Evolutionary conservation across 768 basidiomycete species (phyloP), one percentile per base, ranked within the genome.

Genomic region (Boletus rufocinnamomeus): DNA sequence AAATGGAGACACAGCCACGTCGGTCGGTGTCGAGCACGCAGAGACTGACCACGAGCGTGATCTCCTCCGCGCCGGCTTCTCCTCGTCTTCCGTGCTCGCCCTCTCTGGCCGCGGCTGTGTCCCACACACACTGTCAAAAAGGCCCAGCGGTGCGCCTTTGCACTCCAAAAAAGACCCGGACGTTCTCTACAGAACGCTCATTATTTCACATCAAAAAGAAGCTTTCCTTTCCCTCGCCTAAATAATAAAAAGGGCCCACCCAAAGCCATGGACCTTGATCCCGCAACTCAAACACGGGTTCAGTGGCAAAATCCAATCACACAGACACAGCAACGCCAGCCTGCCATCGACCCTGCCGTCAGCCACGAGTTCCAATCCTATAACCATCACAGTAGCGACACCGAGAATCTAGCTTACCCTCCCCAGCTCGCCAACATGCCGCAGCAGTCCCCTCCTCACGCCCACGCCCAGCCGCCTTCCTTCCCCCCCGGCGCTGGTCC

Each of bases 391-490:
- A 59, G 52, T 57, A 59, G 50, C 63, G 56, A 65, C 67, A 48
- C 61, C 54, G 67, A 68, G 25, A 50, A 57, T 56, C 59, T 69
- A 25, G 34, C 69, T 66, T 68, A 66, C 56, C 56, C 69, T 52
- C 54, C 65, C 55, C 73, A 58, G 60, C 66, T 67, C 61, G 62
- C 68, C 57, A 76, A 66, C 66, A 69, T 69, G 68, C 69, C 68
- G 59, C 68, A 69, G 63, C 69, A 61, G 41, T 69, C 68, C 8
- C 59, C 69, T 27, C 56, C 56, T 38, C 67, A 64, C 21, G 34
- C 58, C 27, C 66, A 62, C 76, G 75, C 79, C 59, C 79, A 67
- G 63, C 74, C 61, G 69, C 80, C 65, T 56, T 69, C 60, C 30
- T 73, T 73, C 55, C 74, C 72, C 5, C 72, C 72, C 7, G 72